phyloP scores from a whole-genome alignment of 768 basidiomycete species.

The Lactarius sp. region DNA sequence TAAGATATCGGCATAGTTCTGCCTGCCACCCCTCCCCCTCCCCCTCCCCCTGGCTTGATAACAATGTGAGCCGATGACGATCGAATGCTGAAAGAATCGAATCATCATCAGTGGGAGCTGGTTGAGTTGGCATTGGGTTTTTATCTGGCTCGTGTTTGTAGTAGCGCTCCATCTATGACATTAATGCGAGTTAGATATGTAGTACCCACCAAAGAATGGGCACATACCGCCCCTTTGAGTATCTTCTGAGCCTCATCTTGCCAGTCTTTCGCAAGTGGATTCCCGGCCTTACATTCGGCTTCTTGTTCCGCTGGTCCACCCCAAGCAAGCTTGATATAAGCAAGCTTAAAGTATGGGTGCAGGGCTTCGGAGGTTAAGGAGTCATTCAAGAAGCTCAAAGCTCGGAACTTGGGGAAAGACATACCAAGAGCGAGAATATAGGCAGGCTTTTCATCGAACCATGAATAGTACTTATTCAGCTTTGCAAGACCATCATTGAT shows the following conservation, averaged over 20 bases:
- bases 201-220: too few species aligned
- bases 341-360: slow-evolving; percentile 24
- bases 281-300: slow-evolving; percentile 3
- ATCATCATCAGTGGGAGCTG: not conserved
- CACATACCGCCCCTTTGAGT: slow-evolving; percentile 14
- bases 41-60: not conserved
- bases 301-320: slow-evolving; percentile 30
- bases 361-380: not conserved
- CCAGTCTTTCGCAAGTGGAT: slow-evolving; percentile 24
- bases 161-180: not conserved
- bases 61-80: not conserved
- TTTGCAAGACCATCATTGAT: slow-evolving; percentile 20
- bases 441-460: not conserved
- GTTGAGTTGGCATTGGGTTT: not conserved
- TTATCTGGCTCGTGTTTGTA: not conserved
- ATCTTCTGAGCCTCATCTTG: slow-evolving; percentile 21
- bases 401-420: not conserved
- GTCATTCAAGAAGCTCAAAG: not conserved
- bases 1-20: not conserved
- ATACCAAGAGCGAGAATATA: not conserved
- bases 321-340: slow-evolving; percentile 29
- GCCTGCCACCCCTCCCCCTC: slow-evolving; percentile 7
- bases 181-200: not conserved
- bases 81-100: not conserved
- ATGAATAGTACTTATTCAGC: slow-evolving; percentile 25